Evolutionary conservation across 2,329 filamentous ascomycete species (phyloP), one percentile per base, ranked within the genome.

Genomic region (Fusarium nanum): DNA sequence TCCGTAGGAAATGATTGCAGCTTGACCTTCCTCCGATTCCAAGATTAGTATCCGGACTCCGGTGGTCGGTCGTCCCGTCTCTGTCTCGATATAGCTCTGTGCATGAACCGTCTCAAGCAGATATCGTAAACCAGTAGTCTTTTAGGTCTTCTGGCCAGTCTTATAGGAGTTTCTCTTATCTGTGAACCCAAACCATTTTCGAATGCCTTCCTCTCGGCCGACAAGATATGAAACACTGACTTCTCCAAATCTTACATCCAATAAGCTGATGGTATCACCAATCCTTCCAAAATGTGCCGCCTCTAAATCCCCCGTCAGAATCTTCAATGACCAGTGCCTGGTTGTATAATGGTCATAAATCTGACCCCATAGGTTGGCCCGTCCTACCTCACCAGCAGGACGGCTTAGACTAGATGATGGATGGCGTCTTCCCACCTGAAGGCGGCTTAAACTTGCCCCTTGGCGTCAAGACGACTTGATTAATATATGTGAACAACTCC

Each of bases 381-480:
- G 67, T 70, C 52, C 56, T 70, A 67, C 66, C 56, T 46, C n/a
- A 25, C 20, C 47, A 41, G 23, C 52, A 63, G 49, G 50, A 41
- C 37, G 61, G 66, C 67, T 70, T 58, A 53, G 48, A 34, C 44
- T 48, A 60, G 16, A 40, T 13, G 30, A 20, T 40, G 25, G 47
- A 46, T 56, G 60, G 42, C 42, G 55, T 46, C 50, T 27, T 67
- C 52, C 27, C 18, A 28, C 45, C 56, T 45, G 28, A n/a, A 49
- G 7, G 41, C 44, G 55, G 62, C 56, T 61, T 30, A 12, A 8
- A 47, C 12, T 16, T 16, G 18, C 44, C 49, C 27, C 27, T 62
- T 46, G 16, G 12, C 32, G 32, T 16, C 9, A 27, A 27, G 37
- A 47, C 9, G 30, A 25, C 41, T 22, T 32, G 7, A 11, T 32